These are phyloP conservation scores for Capsella bursapastoris DNA, from an alignment of 345 rosid species.

Conservation along the genomic window DNA sequence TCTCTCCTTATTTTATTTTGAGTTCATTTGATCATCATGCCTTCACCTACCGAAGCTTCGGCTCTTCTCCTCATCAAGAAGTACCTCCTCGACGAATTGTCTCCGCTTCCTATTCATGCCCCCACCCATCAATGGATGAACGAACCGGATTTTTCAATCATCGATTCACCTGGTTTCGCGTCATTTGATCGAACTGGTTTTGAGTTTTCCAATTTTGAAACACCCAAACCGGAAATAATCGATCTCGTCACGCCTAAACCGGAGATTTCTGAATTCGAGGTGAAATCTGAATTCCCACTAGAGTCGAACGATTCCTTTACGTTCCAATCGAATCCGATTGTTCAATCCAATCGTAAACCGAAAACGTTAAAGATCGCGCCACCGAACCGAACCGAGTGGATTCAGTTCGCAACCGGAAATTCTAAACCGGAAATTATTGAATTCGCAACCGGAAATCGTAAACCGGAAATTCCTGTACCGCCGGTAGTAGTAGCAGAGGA, in stretches of 20 bases:
- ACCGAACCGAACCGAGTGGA: constrained; percentile 60
- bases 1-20: neutral
- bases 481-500: constrained; percentile 31
- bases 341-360: constrained; percentile 50
- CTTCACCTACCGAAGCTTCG: constrained; percentile 45
- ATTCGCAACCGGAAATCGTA: constrained; percentile 38
- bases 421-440: constrained; percentile 25
- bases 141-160: constrained; percentile 36
- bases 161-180: constrained; percentile 29
- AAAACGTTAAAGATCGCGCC: constrained; percentile 52
- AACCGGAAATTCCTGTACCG: constrained; percentile 29
- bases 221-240: constrained; percentile 49
- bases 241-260: constrained; percentile 47
- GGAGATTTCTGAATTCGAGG: constrained; percentile 29
- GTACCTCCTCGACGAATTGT: constrained; percentile 59
- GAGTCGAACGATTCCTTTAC: constrained; percentile 28
- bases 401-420: constrained; percentile 44
- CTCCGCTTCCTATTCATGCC: constrained; percentile 39
- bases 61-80: constrained; percentile 59
- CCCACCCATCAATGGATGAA: constrained; percentile 33
- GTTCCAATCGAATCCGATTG: constrained; percentile 18
- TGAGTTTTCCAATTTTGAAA: constrained; percentile 45
- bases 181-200: constrained; percentile 25
- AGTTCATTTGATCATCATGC: constrained; percentile 38
- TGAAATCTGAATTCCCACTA: constrained; percentile 8